These are phyloP conservation scores for Geranium incanum DNA, from an alignment of 441 rosid species.

Conservation along the genomic window DNA sequence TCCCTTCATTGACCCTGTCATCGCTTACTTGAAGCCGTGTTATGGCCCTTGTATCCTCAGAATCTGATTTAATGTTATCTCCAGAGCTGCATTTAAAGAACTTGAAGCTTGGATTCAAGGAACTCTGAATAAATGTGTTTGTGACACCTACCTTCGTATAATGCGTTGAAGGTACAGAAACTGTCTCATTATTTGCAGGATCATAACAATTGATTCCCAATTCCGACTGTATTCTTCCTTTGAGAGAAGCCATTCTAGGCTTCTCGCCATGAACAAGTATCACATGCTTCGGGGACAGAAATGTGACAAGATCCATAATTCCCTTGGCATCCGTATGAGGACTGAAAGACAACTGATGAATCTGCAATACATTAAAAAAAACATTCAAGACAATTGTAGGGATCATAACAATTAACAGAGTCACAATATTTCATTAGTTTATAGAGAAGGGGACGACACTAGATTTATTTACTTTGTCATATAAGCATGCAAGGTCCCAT, in stretches of 20 bases:
- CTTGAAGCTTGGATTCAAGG: constrained; percentile 60
- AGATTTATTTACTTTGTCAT: too few species aligned
- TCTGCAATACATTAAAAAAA: constrained; percentile 42
- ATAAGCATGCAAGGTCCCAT: too few species aligned
- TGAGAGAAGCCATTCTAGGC: constrained; percentile 71
- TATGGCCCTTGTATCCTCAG: constrained; percentile 11
- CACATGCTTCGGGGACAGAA: constrained; percentile 71
- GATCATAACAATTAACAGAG: too few species aligned
- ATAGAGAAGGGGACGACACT: background rate
- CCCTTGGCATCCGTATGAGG: constrained; percentile 92
- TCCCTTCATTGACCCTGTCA: constrained; percentile 53
- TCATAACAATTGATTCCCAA: constrained; percentile 55
- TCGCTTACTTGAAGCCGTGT: constrained; percentile 45
- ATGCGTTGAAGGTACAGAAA: constrained; percentile 52
- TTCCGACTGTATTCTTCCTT: constrained; percentile 60
- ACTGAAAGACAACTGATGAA: constrained; percentile 90
- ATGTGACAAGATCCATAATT: constrained; percentile 79
- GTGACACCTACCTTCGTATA: constrained; percentile 58
- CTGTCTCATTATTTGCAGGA: constrained; percentile 70
- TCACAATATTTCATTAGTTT: background rate
- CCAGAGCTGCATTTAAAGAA: constrained; percentile 29
- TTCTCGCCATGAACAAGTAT: constrained; percentile 90
- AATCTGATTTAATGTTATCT: constrained; percentile 26
- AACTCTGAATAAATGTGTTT: constrained; percentile 48
- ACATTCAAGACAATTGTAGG: background rate